Evolutionary conservation across 768 basidiomycete species (phyloP).

Genomic region (Lyophyllum shimeji): DNA sequence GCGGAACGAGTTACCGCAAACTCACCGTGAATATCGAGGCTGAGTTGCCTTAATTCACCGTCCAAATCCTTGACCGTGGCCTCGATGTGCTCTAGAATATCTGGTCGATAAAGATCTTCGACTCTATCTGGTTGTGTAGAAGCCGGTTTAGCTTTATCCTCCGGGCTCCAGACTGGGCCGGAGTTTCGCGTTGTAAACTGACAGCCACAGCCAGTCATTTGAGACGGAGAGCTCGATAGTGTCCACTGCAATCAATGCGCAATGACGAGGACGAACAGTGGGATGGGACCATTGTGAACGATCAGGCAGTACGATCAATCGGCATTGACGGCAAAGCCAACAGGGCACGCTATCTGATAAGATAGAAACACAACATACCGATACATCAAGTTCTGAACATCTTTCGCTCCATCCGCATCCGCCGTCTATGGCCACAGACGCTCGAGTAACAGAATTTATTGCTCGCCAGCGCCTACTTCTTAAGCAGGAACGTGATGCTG

Average conservation of each 20-base stretch:
- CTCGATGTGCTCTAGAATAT: slow-evolving; percentile 63
- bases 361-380: too few species aligned
- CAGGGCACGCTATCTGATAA: too few species aligned
- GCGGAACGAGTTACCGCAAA: neutral
- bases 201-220: slow-evolving; percentile 15
- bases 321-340: too few species aligned
- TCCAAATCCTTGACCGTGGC: slow-evolving; percentile 51
- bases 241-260: too few species aligned
- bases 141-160: slow-evolving; percentile 28
- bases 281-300: too few species aligned
- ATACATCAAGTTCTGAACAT: neutral
- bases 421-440: slow-evolving; percentile 28
- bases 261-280: too few species aligned
- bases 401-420: neutral
- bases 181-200: slow-evolving; percentile 6
- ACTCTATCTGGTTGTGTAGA: slow-evolving; percentile 30
- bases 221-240: too few species aligned
- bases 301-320: too few species aligned
- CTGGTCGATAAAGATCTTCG: slow-evolving; percentile 47
- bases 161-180: slow-evolving; percentile 43
- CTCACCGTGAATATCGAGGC: slow-evolving; percentile 74
- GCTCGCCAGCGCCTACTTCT: slow-evolving; percentile 67
- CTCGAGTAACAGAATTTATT: slow-evolving; percentile 57
- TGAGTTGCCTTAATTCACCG: slow-evolving; percentile 55
- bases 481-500: slow-evolving; percentile 74